Evolutionary conservation across 2,329 filamentous ascomycete genomes (phyloP).

Genomic region (Pseudocercospora fuligena): DNA sequence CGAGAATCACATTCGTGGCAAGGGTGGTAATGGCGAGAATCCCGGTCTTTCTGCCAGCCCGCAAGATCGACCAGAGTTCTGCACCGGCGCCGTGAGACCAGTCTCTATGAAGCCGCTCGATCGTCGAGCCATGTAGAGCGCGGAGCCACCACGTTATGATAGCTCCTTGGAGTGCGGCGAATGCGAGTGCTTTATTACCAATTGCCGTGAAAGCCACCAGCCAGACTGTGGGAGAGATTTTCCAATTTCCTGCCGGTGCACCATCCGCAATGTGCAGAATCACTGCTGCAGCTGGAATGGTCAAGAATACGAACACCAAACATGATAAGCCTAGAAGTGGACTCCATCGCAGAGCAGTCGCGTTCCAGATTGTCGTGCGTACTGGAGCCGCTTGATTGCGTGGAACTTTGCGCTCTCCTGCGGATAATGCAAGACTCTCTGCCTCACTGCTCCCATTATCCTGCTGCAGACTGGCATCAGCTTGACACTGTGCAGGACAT

Average conservation of each 20-base stretch:
- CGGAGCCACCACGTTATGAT: neutral
- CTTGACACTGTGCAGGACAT: too few relatives aligned
- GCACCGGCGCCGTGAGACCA: neutral
- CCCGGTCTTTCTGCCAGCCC: neutral
- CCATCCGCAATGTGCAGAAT: neutral
- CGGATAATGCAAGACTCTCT: too few relatives aligned
- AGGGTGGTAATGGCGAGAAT: neutral
- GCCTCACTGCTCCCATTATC: too few relatives aligned
- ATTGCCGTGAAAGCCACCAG: neutral
- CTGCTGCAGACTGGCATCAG: too few relatives aligned
- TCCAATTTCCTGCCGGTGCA: neutral
- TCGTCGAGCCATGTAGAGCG: neutral
- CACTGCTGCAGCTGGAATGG: neutral
- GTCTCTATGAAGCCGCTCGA: neutral
- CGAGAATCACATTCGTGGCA: neutral
- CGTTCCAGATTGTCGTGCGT: neutral
- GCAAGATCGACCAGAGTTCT: neutral
- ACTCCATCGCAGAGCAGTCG: neutral
- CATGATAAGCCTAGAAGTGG: neutral
- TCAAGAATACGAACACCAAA: neutral
- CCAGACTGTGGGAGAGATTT: neutral
- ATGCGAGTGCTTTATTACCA: neutral
- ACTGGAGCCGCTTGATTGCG: too few relatives aligned
- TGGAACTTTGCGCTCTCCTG: too few relatives aligned
- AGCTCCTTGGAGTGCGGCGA: neutral